These are phyloP conservation scores for Diaporthe sp. DNA, from an alignment of 2,329 filamentous ascomycete genomes.

Conservation along the genomic window DNA sequence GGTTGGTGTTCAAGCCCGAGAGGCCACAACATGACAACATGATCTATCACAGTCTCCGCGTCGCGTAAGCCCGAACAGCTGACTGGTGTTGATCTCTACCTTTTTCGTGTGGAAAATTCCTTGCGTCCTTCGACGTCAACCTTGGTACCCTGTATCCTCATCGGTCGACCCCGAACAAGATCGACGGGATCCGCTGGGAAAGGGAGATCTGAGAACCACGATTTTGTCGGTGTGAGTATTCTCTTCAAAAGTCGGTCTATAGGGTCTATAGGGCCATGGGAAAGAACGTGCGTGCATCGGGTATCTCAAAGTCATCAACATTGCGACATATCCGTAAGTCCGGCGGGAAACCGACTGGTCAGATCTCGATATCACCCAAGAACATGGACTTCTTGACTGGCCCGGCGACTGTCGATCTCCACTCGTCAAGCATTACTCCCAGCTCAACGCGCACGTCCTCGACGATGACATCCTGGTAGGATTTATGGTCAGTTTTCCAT, in stretches of 20 bases:
- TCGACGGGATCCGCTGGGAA: conserved; percentile 21
- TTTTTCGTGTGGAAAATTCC: background rate
- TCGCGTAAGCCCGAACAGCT: conserved; percentile 23
- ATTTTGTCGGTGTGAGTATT: conserved; percentile 20
- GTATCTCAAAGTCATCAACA: conserved; percentile 9
- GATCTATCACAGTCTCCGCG: conserved; percentile 5
- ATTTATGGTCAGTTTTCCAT: background rate
- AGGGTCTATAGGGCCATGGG: background rate
- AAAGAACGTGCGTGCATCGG: conserved; percentile 2
- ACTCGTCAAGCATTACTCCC: conserved; percentile 34
- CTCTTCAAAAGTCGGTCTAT: conserved; percentile 19
- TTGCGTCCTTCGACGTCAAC: background rate
- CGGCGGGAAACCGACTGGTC: background rate
- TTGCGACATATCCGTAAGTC: conserved; percentile 21
- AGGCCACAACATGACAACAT: background rate
- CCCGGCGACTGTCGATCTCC: conserved; percentile 25
- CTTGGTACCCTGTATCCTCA: conserved; percentile 4
- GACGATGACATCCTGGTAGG: conserved; percentile 19
- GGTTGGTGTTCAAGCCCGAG: background rate
- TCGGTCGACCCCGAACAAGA: conserved; percentile 24
- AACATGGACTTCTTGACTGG: conserved; percentile 34
- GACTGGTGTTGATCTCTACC: conserved; percentile 17
- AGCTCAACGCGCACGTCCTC: conserved; percentile 32
- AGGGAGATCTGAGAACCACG: conserved; percentile 10
- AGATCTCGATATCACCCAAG: conserved; percentile 10